Evolutionary conservation across 495 filamentous ascomycete genomes (phyloP), one percentile per base, ranked within the genome.

Genomic region (Hyaloscypha variabilis): DNA sequence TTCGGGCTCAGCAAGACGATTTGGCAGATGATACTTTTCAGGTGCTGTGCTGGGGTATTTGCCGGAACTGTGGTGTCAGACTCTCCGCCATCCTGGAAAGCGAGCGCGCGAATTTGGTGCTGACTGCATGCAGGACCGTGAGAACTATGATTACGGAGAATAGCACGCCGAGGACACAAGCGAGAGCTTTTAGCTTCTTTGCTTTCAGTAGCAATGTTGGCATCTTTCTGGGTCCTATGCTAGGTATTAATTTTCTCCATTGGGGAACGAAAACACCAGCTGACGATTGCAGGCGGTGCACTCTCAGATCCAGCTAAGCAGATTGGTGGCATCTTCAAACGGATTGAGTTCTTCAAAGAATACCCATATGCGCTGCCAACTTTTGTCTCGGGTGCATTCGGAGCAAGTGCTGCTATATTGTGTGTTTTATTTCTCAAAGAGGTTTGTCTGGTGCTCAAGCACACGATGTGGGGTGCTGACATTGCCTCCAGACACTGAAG

Each of bases 81-180:
- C 68, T 42, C 26, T 46, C 11, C 19, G 39, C 19, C 39, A 46
- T 36, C 51, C 46, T 50, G 23, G 6, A 17, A 19, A 14, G 8
- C 28, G 21, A 60, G 11, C 31, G 5, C 31, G 6, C 31, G 31
- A 0, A 13, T 34, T 34, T 39, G 26, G n/a, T n/a, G 28, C 50
- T 62, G 24, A 66, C 23, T 24, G 58, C 34, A 24, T 46, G 46
- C 13, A 71, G 68, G 3, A 91, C 88, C 14, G 82, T 91, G 56
- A 82, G 89, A 21, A 83, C 89, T 29, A 91, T 91, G 87, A 80
- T 92, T 58, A 81, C 85, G 36, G 89, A 92, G 76, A 86, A 86
- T 71, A 88, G 84, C 75, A 88, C 87, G 6, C 72, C 79, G 26
- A 81, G 80, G 70, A 90, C 86, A 1, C 88, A 91, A 72, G 90